phyloP scores from a whole-genome alignment of 2,329 filamentous ascomycete species.

The Fusarium scirpi region DNA sequence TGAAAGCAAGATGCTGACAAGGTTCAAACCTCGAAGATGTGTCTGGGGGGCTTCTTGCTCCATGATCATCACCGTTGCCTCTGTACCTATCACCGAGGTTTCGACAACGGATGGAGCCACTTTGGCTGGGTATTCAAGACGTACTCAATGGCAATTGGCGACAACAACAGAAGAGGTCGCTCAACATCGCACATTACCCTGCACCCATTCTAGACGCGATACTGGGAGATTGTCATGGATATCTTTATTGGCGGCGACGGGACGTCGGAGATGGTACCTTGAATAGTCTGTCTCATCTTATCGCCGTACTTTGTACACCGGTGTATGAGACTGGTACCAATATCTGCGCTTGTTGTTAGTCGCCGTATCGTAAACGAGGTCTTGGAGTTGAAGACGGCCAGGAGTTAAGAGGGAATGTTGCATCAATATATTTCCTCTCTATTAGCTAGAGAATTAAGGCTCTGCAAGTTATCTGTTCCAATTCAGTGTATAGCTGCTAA shows the following conservation, averaged over 20 bases:
- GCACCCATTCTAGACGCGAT: neutral
- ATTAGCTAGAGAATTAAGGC: neutral
- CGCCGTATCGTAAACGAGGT: too few species aligned
- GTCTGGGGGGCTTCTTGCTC: too few species aligned
- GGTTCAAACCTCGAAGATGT: too few species aligned
- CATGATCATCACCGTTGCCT: too few species aligned
- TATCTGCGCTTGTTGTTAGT: neutral
- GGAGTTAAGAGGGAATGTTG: neutral
- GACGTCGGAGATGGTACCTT: neutral
- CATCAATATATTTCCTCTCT: neutral
- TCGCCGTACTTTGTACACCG: neutral
- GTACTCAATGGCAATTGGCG: neutral
- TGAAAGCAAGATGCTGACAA: too few species aligned
- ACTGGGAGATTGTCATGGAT: neutral
- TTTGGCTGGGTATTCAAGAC: too few species aligned
- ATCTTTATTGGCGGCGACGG: neutral
- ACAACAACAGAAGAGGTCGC: neutral
- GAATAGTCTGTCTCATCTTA: neutral
- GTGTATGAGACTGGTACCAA: accelerated
- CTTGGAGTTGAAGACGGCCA: neutral
- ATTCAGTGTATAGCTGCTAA: neutral
- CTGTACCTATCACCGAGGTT: too few species aligned
- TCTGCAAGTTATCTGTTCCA: neutral
- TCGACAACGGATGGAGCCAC: too few species aligned
- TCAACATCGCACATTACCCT: neutral